A percentile compares a stretch with the other conserved stretches of the same genome.
Evolutionary conservation across 352 stramenopile species (phyloP).

Genomic region (Pilasporangium apinafurcum): DNA sequence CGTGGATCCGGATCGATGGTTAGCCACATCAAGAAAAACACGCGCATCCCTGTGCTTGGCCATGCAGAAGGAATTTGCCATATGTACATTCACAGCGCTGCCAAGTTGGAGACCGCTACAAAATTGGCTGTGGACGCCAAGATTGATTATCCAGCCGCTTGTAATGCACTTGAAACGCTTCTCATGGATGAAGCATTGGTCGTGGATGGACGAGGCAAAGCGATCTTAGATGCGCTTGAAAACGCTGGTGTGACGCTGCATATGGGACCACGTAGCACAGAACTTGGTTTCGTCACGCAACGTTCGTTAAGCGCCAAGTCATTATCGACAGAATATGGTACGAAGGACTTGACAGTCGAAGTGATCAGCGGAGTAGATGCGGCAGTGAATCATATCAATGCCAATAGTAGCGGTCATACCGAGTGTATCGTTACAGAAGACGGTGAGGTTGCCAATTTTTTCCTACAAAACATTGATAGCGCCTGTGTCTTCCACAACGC

Average conservation of each 20-base stretch:
- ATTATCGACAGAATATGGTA: conserved; percentile 94
- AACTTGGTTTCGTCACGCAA: conserved; percentile 43
- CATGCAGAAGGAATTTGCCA: conserved; percentile 98
- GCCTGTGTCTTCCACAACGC: conserved; percentile 99
- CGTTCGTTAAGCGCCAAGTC: conserved; percentile 69
- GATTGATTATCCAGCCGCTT: conserved; percentile 97
- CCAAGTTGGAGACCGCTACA: conserved; percentile 80
- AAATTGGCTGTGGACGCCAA: conserved; percentile 96
- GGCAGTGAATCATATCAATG: conserved; percentile 95
- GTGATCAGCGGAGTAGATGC: conserved; percentile 86
- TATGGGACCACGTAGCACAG: conserved; percentile 85
- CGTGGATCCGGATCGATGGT: conserved; percentile 94
- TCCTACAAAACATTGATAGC: conserved; percentile 89
- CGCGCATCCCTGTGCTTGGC: conserved; percentile 96
- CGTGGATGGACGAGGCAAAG: conserved; percentile 54
- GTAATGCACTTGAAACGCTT: conserved; percentile 97
- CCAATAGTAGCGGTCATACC: conserved; percentile 95
- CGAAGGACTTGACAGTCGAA: conserved; percentile 92
- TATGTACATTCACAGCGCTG: conserved; percentile 94
- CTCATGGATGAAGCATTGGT: conserved; percentile 91
- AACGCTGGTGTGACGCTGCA: conserved; percentile 91
- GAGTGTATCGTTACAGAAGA: conserved; percentile 96
- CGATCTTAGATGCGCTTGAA: conserved; percentile 80
- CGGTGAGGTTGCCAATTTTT: conserved; percentile 52
- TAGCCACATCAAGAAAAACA: conserved; percentile 96